Base-by-base conservation (phyloP, 2,329 filamentous ascomycete genomes). In the Mycocentrospora acerina region DNA sequence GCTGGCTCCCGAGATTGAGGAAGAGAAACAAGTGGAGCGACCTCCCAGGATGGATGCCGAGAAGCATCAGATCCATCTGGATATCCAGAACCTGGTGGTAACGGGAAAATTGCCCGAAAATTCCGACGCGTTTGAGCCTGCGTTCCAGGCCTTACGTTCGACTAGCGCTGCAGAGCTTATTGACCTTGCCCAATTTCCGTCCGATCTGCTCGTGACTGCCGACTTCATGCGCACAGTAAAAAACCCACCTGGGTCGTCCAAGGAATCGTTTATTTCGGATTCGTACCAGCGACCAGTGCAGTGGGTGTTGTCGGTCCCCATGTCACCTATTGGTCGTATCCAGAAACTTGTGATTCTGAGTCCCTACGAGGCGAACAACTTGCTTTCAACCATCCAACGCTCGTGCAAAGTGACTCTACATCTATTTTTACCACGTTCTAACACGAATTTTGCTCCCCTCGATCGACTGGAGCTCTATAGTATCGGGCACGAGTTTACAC, bases 1-100 rank as follows among this genome's bases (percentile, higher is more conserved):
- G 45, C 67, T 88, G 0, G 71, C 79, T 0, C 81, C 80, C 0
- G 83, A 89, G 44, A 73, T 78, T 1, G 80, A 88, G 47, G 64
- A 76, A 17, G 80, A 88, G 50, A 67, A 73, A 1, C 66, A 85
- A 32, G 48, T 79, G 1, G 68, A 85, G 46, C 68, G 67, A 1
- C 77, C 80, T 0, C 51, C 58, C 0, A 39, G 59, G 0, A 67
- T 69, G 1, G 26, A 51, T 1, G 70, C 81, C 0, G 53, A 45
- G 0, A 1, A 7, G 0, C 78, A 84, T 30, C 2, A 0, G 0
- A 9, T 82, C 0, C 72, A 81, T 35, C 9, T 38, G 0, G 64
- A 75, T 24, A 35, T 86, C 0, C 4, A 15, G 0, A 4, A 25
- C 0, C 74, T 82, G 28, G 66, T 73, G 0, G 3, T 25, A 1